These are phyloP conservation scores for Talaromyces funiculosus DNA, from an alignment of 2,329 filamentous ascomycete species.

Conservation along the genomic window DNA sequence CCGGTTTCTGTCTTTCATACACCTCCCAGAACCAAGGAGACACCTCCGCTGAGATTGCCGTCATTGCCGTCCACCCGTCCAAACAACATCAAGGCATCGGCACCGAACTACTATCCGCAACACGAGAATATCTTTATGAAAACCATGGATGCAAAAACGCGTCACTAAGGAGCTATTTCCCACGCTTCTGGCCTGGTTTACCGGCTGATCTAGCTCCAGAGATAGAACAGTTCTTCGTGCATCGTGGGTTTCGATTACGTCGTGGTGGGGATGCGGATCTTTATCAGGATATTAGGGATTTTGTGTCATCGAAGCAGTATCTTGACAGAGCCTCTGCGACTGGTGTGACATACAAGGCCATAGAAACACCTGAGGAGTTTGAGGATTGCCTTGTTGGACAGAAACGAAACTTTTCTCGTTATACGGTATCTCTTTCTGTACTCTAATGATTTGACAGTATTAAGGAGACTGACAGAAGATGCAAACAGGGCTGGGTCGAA, in stretches of 20 bases:
- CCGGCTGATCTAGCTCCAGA: slow-evolving; percentile 33
- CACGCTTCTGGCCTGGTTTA: slow-evolving; percentile 44
- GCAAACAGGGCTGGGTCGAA: slow-evolving; percentile 36
- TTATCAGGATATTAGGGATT: slow-evolving; percentile 34
- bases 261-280: slow-evolving; percentile 31
- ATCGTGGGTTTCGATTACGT: slow-evolving; percentile 35
- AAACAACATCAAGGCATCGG: slow-evolving; percentile 36
- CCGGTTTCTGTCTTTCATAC: slow-evolving; percentile 37
- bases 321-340: slow-evolving; percentile 30
- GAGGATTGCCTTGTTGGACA: slow-evolving; percentile 37
- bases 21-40: slow-evolving; percentile 21
- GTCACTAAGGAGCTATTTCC: slow-evolving; percentile 31
- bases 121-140: slow-evolving; percentile 23
- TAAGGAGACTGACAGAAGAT: too few species aligned
- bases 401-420: slow-evolving; percentile 34
- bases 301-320: slow-evolving; percentile 31
- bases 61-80: slow-evolving; percentile 32
- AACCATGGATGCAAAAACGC: slow-evolving; percentile 21
- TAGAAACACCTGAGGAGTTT: slow-evolving; percentile 29
- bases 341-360: slow-evolving; percentile 33
- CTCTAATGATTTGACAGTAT: too few species aligned
- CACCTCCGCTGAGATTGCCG: slow-evolving; percentile 29
- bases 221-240: slow-evolving; percentile 37
- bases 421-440: slow-evolving; percentile 27
- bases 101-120: slow-evolving; percentile 29